Evolutionary conservation across 2,329 filamentous ascomycete genomes (phyloP).

Genomic region (Cordyceps pruinosa): DNA sequence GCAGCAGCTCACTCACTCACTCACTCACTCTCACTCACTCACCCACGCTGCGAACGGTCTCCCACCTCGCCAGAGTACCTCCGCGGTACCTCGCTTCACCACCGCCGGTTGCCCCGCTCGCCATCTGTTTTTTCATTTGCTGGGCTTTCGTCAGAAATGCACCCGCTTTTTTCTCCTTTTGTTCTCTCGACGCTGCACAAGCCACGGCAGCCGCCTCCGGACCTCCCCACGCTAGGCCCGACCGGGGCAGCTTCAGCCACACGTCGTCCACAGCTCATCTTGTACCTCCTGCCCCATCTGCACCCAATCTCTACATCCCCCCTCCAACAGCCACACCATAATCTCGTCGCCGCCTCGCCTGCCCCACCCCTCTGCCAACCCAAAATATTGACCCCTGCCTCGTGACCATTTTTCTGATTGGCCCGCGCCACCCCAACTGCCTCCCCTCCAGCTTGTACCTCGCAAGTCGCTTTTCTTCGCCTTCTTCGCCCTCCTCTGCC

Average conservation of each 20-base stretch:
- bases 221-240: background rate
- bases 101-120: background rate
- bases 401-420: slow-evolving; percentile 35
- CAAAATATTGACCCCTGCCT: slow-evolving; percentile 27
- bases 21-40: background rate
- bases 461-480: background rate
- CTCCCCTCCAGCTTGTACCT: slow-evolving; percentile 21
- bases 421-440: slow-evolving; percentile 21
- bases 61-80: background rate
- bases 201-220: background rate
- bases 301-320: background rate
- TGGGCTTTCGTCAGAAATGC: background rate
- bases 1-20: background rate
- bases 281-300: background rate
- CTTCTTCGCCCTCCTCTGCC: too few relatives aligned
- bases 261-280: background rate
- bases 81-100: background rate
- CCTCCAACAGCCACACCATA: background rate
- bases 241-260: slow-evolving; percentile 10
- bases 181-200: background rate
- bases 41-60: background rate
- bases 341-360: background rate
- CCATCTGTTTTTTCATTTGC: background rate
- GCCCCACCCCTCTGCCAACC: background rate
- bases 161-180: background rate